A percentile compares a stretch with the other conserved stretches of the same genome.
Evolutionary conservation across 2,329 filamentous ascomycete genomes (phyloP).

Genomic region (Alternaria infectoria): DNA sequence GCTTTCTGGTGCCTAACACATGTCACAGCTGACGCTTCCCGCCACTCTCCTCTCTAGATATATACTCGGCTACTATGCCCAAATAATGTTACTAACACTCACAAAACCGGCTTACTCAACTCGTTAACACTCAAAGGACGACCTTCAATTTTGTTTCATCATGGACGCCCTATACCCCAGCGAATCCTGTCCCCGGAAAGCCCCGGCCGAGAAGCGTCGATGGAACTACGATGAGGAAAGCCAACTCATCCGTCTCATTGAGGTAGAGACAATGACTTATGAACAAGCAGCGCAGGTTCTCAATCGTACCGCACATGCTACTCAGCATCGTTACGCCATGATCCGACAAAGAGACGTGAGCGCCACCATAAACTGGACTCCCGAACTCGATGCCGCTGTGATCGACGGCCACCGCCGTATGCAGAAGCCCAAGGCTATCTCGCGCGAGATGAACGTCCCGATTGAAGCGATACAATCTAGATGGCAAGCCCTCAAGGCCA

Average conservation of each 20-base stretch:
- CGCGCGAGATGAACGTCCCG: neutral
- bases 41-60: neutral
- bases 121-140: neutral
- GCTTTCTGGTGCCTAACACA: neutral
- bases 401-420: slow-evolving; percentile 8
- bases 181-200: neutral
- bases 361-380: slow-evolving; percentile 4
- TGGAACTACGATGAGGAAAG: slow-evolving; percentile 12
- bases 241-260: slow-evolving; percentile 1
- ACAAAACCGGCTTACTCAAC: neutral
- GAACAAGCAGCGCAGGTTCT: neutral
- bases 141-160: neutral
- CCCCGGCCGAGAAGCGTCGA: neutral
- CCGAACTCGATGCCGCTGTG: slow-evolving; percentile 4
- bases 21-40: neutral
- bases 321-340: neutral
- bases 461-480: slow-evolving; percentile 7
- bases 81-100: neutral
- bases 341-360: neutral
- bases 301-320: neutral
- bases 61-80: neutral
- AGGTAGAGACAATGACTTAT: neutral
- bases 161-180: neutral
- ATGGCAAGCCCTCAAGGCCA: slow-evolving; percentile 4
- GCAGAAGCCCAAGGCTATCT: neutral